phyloP scores from a whole-genome alignment of 2,329 filamentous ascomycete genomes.

The Aspergillus proliferans region DNA sequence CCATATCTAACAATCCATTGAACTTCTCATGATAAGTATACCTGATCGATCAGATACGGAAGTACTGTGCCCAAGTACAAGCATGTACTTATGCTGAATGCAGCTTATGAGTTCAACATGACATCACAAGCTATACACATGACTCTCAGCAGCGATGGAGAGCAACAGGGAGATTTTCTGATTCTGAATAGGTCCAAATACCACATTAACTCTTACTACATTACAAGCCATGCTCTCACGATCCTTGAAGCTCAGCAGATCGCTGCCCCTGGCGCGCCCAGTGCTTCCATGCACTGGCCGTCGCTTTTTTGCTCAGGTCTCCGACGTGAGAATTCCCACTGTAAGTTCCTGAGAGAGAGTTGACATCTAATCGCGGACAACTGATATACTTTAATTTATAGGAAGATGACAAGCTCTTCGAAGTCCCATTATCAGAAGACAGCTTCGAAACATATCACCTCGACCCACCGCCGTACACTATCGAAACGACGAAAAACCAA shows the following conservation, averaged over 20 bases:
- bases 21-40: too few relatives aligned
- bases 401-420: conserved; percentile 85
- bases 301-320: conserved; percentile 12
- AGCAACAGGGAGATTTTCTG: not conserved
- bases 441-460: conserved; percentile 98
- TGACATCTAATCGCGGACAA: not conserved
- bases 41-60: too few relatives aligned
- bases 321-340: conserved; percentile 8
- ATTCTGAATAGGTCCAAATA: not conserved
- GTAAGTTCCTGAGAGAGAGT: conserved; percentile 3
- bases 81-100: too few relatives aligned
- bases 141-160: not conserved
- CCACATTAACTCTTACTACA: not conserved
- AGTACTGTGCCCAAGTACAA: too few relatives aligned
- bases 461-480: conserved; percentile 81
- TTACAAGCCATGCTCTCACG: conserved; percentile 7
- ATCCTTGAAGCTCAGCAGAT: conserved; percentile 2
- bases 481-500: conserved; percentile 88
- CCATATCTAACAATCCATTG: too few relatives aligned
- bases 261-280: conserved; percentile 1
- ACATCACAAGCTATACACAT: conserved; percentile 2
- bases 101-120: conserved; percentile 2
- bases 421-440: conserved; percentile 83
- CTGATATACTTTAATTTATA: conserved; percentile 27
- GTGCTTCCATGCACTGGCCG: conserved; percentile 1